phyloP scores from a whole-genome alignment of 306 rosid species.

The Senna tora region DNA sequence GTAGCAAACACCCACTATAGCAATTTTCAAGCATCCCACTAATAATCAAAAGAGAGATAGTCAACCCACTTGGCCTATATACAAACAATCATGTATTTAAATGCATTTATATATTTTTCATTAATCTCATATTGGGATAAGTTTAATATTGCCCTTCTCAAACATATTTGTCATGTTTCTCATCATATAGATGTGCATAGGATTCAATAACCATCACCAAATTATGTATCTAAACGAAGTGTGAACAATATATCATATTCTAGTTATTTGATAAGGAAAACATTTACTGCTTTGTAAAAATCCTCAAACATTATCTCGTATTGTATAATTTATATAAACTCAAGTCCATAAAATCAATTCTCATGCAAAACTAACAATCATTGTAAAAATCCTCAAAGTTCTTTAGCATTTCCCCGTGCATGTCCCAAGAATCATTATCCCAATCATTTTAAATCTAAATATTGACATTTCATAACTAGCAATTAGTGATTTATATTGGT shows the following conservation, averaged over 20 bases:
- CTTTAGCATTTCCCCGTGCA: slow-evolving; percentile 95
- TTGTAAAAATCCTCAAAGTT: too few relatives aligned
- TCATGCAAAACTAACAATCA: too few relatives aligned
- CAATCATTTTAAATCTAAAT: too few relatives aligned
- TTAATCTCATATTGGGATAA: slow-evolving; percentile 6
- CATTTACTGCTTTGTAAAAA: slow-evolving; percentile 67
- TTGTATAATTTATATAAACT: too few relatives aligned
- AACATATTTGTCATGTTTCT: slow-evolving; percentile 16
- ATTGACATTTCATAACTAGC: background rate
- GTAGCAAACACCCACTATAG: slow-evolving; percentile 23
- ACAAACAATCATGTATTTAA: background rate
- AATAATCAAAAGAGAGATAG: background rate
- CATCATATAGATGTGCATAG: background rate
- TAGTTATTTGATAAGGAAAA: slow-evolving; percentile 1
- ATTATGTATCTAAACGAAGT: slow-evolving; percentile 2
- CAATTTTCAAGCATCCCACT: slow-evolving; percentile 10
- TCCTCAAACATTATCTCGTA: too few relatives aligned
- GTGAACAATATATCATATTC: too few relatives aligned
- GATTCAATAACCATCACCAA: slow-evolving; percentile 9
- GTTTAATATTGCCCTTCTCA: background rate
- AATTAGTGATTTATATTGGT: background rate
- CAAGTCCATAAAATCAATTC: too few relatives aligned
- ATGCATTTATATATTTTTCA: background rate
- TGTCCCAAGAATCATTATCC: slow-evolving; percentile 87
- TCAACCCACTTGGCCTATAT: background rate